These are phyloP conservation scores for Ceratobasidium sp. DNA, from an alignment of 1,284 basidiomycete species.

Conservation along the genomic window DNA sequence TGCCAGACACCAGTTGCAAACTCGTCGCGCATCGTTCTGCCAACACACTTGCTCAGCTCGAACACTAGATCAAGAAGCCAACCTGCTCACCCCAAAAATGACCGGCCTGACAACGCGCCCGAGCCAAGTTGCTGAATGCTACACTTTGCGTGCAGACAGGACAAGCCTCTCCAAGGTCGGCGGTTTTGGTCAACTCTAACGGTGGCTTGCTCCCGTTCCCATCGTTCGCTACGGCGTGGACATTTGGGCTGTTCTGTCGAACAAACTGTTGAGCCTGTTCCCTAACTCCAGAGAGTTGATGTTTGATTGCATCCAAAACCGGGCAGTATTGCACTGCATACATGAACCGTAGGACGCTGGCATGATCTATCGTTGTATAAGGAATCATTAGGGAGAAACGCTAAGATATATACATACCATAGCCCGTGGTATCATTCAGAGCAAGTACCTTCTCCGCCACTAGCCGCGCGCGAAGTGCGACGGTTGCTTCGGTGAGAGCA, in stretches of 20 bases:
- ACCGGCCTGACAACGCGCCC: slow-evolving; percentile 19
- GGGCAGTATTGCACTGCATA: slow-evolving; percentile 19
- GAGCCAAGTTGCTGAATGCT: slow-evolving; percentile 18
- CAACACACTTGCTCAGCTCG: too few species aligned
- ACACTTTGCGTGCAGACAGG: slow-evolving; percentile 18
- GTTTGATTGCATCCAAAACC: neutral
- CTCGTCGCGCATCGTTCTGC: slow-evolving; percentile 32
- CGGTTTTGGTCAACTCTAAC: neutral
- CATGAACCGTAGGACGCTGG: slow-evolving; percentile 11
- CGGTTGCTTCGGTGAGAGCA: neutral
- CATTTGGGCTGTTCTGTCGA: neutral
- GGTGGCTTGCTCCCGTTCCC: neutral
- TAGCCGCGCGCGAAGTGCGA: slow-evolving; percentile 1
- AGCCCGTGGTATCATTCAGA: neutral
- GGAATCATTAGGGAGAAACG: neutral
- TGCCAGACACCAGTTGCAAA: slow-evolving; percentile 14
- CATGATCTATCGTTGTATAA: neutral
- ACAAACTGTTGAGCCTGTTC: neutral
- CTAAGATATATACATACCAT: neutral
- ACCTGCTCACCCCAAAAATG: slow-evolving; percentile 25
- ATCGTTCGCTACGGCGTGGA: neutral
- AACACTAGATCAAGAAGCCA: neutral
- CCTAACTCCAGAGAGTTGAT: neutral
- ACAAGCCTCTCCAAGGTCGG: slow-evolving; percentile 25
- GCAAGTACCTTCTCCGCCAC: neutral